Conservation (phyloP, 208 protist genomes). For the Tetramitus jugosus region DNA sequence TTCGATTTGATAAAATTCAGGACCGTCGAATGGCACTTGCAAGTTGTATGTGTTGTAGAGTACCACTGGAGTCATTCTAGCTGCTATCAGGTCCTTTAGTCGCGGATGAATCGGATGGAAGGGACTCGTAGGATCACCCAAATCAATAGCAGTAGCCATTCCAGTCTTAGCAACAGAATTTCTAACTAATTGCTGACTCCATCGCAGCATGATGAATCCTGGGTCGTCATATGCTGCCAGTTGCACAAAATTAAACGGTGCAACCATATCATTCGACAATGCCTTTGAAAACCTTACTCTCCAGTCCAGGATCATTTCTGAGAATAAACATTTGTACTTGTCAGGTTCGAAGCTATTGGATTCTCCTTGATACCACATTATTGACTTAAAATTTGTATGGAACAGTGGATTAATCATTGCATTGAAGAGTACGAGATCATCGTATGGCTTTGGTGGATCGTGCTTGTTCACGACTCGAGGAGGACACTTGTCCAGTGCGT, state of each 20-base stretch:
- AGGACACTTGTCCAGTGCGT: neutral
- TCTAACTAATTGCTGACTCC: neutral
- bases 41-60: no score
- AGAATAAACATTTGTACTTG: neutral
- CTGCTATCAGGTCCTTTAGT: no score
- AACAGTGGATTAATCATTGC: neutral
- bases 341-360: neutral
- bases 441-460: neutral
- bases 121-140: neutral
- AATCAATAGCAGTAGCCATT: neutral
- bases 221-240: neutral
- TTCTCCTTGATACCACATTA: neutral
- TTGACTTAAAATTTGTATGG: neutral
- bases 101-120: neutral
- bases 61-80: no score
- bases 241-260: neutral
- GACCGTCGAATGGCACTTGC: no score
- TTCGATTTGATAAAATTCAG: no score
- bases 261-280: neutral
- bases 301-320: neutral
- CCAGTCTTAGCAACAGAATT: neutral
- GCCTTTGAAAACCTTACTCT: no score
- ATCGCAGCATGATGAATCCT: neutral
- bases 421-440: neutral
- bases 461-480: no score